Evolutionary conservation across 2,329 filamentous ascomycete species (phyloP).

Genomic region (Aspergillus arachidicola): DNA sequence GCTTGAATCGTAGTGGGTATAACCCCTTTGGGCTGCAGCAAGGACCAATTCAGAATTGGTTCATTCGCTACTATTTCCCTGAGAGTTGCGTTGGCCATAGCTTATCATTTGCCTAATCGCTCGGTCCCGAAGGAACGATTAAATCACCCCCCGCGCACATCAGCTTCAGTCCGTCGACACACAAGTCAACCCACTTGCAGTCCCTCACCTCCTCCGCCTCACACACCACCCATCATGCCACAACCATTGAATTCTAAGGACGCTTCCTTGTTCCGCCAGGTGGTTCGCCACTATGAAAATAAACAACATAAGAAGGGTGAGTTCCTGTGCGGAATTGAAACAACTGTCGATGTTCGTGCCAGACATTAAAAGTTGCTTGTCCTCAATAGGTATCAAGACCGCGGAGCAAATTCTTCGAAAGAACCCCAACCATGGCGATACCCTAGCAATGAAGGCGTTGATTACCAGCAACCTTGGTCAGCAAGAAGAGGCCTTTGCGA

Average conservation of each 20-base stretch:
- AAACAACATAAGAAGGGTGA: slow-evolving; percentile 93
- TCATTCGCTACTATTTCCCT: neutral
- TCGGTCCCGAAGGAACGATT: slow-evolving; percentile 13
- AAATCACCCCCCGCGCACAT: slow-evolving; percentile 36
- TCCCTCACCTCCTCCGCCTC: slow-evolving; percentile 22
- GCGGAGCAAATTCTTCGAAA: slow-evolving; percentile 97
- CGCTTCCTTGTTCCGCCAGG: slow-evolving; percentile 87
- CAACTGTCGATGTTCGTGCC: slow-evolving; percentile 9
- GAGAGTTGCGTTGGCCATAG: slow-evolving; percentile 11
- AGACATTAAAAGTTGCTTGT: slow-evolving; percentile 22
- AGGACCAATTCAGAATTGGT: no score
- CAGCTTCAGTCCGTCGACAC: slow-evolving; percentile 32
- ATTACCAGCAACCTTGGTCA: slow-evolving; percentile 93
- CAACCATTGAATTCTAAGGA: slow-evolving; percentile 73
- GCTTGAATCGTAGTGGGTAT: neutral
- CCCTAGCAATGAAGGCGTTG: slow-evolving; percentile 97
- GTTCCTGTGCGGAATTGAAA: slow-evolving; percentile 17
- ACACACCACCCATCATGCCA: slow-evolving; percentile 44
- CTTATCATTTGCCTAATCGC: slow-evolving; percentile 25
- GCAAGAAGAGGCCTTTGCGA: slow-evolving; percentile 87
- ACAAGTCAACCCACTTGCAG: slow-evolving; percentile 27
- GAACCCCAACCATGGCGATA: slow-evolving; percentile 94
- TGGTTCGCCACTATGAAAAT: slow-evolving; percentile 95
- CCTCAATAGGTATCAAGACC: slow-evolving; percentile 74
- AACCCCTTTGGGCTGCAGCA: neutral